Evolutionary conservation across 2,329 filamentous ascomycete genomes (phyloP).

Genomic region (Kalmusia sp.): DNA sequence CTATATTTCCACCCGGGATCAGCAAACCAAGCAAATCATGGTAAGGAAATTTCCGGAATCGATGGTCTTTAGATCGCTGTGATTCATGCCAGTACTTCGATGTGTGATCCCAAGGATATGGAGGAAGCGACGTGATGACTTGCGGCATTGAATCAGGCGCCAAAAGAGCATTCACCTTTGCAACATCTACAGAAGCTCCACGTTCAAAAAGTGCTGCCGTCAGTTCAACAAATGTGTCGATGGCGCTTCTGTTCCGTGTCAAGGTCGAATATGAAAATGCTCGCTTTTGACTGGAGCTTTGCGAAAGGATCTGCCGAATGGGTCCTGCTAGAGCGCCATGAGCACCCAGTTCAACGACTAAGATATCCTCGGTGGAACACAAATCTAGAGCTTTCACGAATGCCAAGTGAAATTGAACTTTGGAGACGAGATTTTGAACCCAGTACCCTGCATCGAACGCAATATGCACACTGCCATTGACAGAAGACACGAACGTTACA

Average conservation of each 20-base stretch:
- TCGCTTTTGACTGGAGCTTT: too few species aligned
- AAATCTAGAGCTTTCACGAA: background rate
- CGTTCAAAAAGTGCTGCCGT: too few species aligned
- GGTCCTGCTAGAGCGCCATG: conserved; percentile 1
- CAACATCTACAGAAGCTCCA: too few species aligned
- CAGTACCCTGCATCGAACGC: background rate
- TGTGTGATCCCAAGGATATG: conserved; percentile 40
- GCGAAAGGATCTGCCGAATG: too few species aligned
- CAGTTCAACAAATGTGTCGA: too few species aligned
- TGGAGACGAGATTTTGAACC: conserved; percentile 1
- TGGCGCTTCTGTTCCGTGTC: too few species aligned
- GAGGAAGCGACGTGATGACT: too few species aligned
- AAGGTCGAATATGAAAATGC: too few species aligned
- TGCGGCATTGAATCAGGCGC: too few species aligned
- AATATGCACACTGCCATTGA: background rate
- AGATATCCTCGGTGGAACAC: too few species aligned
- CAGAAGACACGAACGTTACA: background rate
- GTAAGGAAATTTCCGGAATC: conserved; percentile 14
- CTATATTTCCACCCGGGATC: conserved; percentile 1
- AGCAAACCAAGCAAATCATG: conserved; percentile 12
- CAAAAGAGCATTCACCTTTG: too few species aligned
- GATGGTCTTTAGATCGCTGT: conserved; percentile 4
- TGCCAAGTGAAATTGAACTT: background rate
- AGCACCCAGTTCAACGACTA: background rate
- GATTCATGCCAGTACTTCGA: conserved; percentile 29